Evolutionary conservation across 768 basidiomycete species (phyloP), one percentile per base, ranked within the genome.

Genomic region (Clitopilus hobsonii): DNA sequence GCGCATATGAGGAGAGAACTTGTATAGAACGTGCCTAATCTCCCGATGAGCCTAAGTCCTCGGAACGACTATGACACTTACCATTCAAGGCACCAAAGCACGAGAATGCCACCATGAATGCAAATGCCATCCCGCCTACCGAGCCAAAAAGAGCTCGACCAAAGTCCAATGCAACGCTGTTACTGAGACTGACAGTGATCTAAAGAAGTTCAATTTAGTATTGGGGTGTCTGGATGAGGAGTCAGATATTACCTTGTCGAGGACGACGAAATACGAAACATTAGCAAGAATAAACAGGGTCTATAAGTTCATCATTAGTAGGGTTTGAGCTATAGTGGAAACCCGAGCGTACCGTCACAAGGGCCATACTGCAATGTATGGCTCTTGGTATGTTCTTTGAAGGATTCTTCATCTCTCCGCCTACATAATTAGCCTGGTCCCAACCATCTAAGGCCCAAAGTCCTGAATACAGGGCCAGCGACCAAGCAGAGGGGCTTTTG

Each of bases 401-500:
- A 1, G 91, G 85, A 56, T 88, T 82, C 53, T 77, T 73, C 73
- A 98, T 90, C 69, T 94, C 94, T 25, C 91, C 95, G 13, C 89
- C 91, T 14, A 98, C 91, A 59, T 89, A 96, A 66, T 93, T 94
- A 25, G 82, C 87, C 69, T 91, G 89, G 63, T 95, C 95, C 94
- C 94, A 99, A 0, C 96, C 96, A 68, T 94, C 94, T 60, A 92
- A 94, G 1, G 94, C 94, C 92, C 90, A 98, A 3, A 98, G 73
- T 2, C 94, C 92, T 10, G 94, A 96, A 69, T 97, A 99, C 5
- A 98, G 74, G 0, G 95, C 96, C n/a, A 98, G 75, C 5, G 95
- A 91, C 71, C 93, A 98, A 2, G 84, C 77, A 1, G 91, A 89
- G 0, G 93, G 89, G 58, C 90, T 90, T 16, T 71, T 79, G 54